Evolutionary conservation across 2,329 filamentous ascomycete species (phyloP).

Genomic region (Penicillium sp.): DNA sequence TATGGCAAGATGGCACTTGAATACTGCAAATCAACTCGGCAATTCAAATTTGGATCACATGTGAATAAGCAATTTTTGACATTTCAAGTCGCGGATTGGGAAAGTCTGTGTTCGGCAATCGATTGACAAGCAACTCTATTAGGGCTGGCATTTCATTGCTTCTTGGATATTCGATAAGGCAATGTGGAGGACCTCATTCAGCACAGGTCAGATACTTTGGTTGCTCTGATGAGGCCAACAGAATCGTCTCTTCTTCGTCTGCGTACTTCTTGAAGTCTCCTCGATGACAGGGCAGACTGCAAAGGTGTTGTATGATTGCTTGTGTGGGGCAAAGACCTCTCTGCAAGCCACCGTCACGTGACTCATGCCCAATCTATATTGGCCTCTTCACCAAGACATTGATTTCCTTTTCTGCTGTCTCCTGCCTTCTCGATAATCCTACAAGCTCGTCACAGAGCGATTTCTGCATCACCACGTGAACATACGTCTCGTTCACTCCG

Average conservation of each 20-base stretch:
- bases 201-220: too few species aligned
- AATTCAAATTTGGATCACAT: too few species aligned
- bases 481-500: neutral
- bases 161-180: too few species aligned
- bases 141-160: too few species aligned
- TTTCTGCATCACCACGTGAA: conserved; percentile 13
- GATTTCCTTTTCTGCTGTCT: neutral
- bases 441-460: neutral
- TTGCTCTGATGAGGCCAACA: too few species aligned
- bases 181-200: too few species aligned
- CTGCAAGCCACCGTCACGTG: neutral
- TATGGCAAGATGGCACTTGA: neutral
- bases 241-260: too few species aligned
- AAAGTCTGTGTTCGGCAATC: too few species aligned
- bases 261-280: too few species aligned
- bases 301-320: neutral
- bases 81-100: too few species aligned
- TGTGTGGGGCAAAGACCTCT: neutral
- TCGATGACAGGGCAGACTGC: neutral
- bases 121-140: too few species aligned
- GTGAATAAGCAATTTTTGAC: too few species aligned
- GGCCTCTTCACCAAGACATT: neutral
- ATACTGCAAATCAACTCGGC: neutral
- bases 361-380: neutral
- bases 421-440: neutral